phyloP scores from a whole-genome alignment of 352 stramenopile genomes.

The Sclerospora graminicola region DNA sequence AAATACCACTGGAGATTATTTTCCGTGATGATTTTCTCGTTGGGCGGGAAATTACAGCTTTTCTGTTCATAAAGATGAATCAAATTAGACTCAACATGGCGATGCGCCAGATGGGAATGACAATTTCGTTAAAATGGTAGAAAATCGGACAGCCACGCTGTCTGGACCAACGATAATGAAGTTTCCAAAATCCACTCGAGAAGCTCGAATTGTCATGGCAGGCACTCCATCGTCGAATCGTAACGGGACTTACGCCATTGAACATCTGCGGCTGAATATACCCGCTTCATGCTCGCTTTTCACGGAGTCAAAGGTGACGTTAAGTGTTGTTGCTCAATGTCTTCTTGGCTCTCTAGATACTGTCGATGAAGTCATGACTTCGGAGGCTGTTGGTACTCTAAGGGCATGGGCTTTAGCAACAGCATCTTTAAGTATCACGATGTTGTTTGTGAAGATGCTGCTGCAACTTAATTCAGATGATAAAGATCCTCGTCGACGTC shows the following conservation, averaged over 20 bases:
- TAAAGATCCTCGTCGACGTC: not conserved
- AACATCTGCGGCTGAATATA: slow-evolving; percentile 49
- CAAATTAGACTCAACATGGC: too few relatives aligned
- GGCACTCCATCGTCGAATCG: too few relatives aligned
- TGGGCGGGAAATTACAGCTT: too few relatives aligned
- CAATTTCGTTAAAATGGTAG: slow-evolving; percentile 27
- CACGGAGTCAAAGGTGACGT: slow-evolving; percentile 43
- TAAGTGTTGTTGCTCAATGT: too few relatives aligned
- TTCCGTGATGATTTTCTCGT: too few relatives aligned
- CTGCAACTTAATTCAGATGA: slow-evolving; percentile 12
- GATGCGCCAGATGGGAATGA: slow-evolving; percentile 18
- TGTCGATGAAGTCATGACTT: slow-evolving; percentile 39
- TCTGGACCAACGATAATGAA: slow-evolving; percentile 18
- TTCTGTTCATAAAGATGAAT: too few relatives aligned
- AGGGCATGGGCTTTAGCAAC: slow-evolving; percentile 71
- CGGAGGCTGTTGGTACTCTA: slow-evolving; percentile 55
- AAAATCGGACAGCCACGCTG: slow-evolving; percentile 14
- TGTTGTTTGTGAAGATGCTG: slow-evolving; percentile 69
- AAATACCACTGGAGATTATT: too few relatives aligned
- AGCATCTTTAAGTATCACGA: slow-evolving; percentile 34
- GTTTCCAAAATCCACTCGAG: too few relatives aligned
- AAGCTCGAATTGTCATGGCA: too few relatives aligned
- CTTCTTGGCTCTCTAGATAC: slow-evolving; percentile 36
- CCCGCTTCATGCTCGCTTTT: slow-evolving; percentile 49
- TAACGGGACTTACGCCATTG: too few relatives aligned